Evolutionary conservation across 2,329 filamentous ascomycete species (phyloP).

Genomic region (Fusarium nematophilum): DNA sequence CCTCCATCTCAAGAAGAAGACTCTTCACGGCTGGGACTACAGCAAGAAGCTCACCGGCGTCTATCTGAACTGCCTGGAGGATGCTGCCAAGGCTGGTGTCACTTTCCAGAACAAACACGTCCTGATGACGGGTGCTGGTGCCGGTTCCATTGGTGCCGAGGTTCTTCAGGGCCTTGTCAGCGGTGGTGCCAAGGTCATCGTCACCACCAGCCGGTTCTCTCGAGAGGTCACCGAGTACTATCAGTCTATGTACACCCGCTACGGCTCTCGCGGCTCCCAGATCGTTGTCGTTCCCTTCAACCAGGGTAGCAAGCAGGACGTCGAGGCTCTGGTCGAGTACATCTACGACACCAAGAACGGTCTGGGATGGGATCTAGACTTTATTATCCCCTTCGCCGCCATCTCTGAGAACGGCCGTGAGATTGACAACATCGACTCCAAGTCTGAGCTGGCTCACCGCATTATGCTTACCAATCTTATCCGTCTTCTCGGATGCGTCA

Average conservation of each 20-base stretch:
- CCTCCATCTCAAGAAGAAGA: constrained; percentile 94
- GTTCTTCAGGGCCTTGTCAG: constrained; percentile 96
- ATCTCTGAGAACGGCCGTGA: constrained; percentile 98
- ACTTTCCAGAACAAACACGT: constrained; percentile 96
- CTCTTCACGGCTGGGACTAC: constrained; percentile 96
- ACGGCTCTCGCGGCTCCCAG: constrained; percentile 92
- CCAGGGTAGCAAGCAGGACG: constrained; percentile 97
- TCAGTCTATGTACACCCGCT: constrained; percentile 97
- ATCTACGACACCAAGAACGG: constrained; percentile 97
- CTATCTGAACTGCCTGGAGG: constrained; percentile 92
- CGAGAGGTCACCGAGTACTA: constrained; percentile 99
- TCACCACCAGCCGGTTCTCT: constrained; percentile 96
- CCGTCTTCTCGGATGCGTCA: constrained; percentile 89
- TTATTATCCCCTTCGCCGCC: constrained; percentile 93
- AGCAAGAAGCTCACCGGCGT: constrained; percentile 97
- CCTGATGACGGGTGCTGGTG: constrained; percentile 97
- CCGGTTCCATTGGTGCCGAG: constrained; percentile 96
- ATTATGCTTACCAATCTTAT: constrained; percentile 99
- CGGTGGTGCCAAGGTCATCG: constrained; percentile 95
- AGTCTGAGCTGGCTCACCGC: constrained; percentile 96
- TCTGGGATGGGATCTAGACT: constrained; percentile 98
- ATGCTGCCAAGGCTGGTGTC: constrained; percentile 87
- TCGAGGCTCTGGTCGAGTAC: constrained; percentile 93
- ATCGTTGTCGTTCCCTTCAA: constrained; percentile 99
- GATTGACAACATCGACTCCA: constrained; percentile 96